Conservation (phyloP, 169 alveolate genomes). For the Babesia ovis region DNA sequence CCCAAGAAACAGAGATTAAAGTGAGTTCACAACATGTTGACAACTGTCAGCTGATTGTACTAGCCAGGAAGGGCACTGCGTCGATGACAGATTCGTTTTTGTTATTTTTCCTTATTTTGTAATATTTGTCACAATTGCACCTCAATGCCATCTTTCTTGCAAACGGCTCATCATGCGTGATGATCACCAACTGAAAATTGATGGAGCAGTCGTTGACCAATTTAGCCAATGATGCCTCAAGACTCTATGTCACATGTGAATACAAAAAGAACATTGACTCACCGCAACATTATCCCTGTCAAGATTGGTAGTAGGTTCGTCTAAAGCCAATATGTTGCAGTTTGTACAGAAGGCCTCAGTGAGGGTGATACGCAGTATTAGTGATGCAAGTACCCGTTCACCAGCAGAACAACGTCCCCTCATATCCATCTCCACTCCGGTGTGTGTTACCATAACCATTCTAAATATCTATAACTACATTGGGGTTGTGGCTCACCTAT, state of each 20-base stretch:
- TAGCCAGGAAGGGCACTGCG: conserved; percentile 18
- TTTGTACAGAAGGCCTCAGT: conserved; percentile 97
- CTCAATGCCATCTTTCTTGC: conserved; percentile 81
- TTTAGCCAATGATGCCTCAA: conserved; percentile 70
- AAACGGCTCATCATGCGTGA: conserved; percentile 98
- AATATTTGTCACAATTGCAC: conserved; percentile 67
- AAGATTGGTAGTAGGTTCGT: conserved; percentile 99
- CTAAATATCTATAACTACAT: conserved; percentile 47
- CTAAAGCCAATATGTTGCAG: conserved; percentile 98
- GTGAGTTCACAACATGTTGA: no score
- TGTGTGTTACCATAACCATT: conserved; percentile 84
- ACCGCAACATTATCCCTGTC: conserved; percentile 93
- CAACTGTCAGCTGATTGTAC: not conserved
- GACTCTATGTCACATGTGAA: conserved; percentile 21
- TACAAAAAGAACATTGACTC: not conserved
- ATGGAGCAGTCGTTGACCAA: conserved; percentile 68
- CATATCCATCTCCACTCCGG: conserved; percentile 89
- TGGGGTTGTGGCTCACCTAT: conserved; percentile 15
- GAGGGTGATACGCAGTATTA: conserved; percentile 95
- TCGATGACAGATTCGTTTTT: conserved; percentile 20
- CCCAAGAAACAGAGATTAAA: no score
- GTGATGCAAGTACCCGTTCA: conserved; percentile 93
- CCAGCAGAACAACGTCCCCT: conserved; percentile 99
- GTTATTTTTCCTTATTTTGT: conserved; percentile 20
- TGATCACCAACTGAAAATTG: conserved; percentile 90